Evolutionary conservation across 2,329 filamentous ascomycete genomes (phyloP).

Genomic region (Phyllosticta capitalensis): DNA sequence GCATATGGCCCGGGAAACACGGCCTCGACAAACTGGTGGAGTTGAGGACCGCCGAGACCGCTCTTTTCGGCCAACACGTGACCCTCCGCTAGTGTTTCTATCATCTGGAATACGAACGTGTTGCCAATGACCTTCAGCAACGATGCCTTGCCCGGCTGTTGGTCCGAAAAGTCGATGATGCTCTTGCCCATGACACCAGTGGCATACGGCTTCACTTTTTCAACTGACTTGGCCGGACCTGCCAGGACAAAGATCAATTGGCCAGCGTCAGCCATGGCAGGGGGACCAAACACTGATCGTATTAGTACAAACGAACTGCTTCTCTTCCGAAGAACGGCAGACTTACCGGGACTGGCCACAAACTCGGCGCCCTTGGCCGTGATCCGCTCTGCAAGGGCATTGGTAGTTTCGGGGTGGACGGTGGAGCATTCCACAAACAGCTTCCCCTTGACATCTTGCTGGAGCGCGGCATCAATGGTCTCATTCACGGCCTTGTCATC

Average conservation of each 20-base stretch:
- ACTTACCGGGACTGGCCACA: conserved; percentile 54
- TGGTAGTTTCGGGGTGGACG: conserved; percentile 72
- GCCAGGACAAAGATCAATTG: conserved; percentile 65
- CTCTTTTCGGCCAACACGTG: conserved; percentile 72
- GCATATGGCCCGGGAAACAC: conserved; percentile 70
- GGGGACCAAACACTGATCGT: conserved; percentile 55
- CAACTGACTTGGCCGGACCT: conserved; percentile 50
- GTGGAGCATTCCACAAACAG: conserved; percentile 83
- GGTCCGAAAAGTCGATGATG: conserved; percentile 60
- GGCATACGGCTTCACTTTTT: conserved; percentile 59
- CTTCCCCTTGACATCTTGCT: conserved; percentile 55
- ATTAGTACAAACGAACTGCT: conserved; percentile 13
- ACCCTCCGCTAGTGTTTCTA: conserved; percentile 69
- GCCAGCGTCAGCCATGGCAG: conserved; percentile 60
- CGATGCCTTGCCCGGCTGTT: conserved; percentile 59
- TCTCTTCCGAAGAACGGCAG: conserved; percentile 17
- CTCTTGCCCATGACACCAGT: conserved; percentile 61
- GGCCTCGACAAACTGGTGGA: conserved; percentile 61
- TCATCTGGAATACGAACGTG: conserved; percentile 74
- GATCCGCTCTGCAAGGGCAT: conserved; percentile 51
- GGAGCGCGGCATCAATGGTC: conserved; percentile 49
- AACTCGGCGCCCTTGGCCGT: conserved; percentile 57
- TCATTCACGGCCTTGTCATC: conserved; percentile 65
- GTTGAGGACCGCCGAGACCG: conserved; percentile 65
- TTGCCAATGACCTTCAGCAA: conserved; percentile 79